These are phyloP conservation scores for Leccinum boreale DNA, from an alignment of 768 basidiomycete species.

Conservation along the genomic window DNA sequence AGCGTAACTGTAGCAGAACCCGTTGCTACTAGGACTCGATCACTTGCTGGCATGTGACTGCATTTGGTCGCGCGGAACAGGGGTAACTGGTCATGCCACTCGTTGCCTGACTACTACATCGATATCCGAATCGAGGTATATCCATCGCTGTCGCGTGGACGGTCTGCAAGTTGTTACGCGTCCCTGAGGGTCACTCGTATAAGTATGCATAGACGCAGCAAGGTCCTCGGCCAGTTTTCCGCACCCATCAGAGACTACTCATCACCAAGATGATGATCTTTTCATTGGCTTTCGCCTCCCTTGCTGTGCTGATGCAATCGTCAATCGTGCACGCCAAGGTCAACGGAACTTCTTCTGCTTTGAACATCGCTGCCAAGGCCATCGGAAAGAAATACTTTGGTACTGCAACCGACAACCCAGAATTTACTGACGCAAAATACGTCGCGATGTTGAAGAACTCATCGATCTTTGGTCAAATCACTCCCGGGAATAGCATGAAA, in stretches of 20 bases:
- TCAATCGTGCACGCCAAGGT: not conserved
- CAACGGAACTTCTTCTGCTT: not conserved
- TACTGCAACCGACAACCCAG: slow-evolving; percentile 45
- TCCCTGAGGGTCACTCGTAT: not conserved
- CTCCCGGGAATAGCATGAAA: slow-evolving; percentile 18
- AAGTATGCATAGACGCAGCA: not conserved
- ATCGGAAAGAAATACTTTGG: slow-evolving; percentile 45
- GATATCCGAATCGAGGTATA: not conserved
- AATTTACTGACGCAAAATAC: slow-evolving; percentile 35
- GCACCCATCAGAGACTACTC: not conserved
- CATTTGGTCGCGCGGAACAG: too few species aligned
- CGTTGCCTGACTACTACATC: not conserved
- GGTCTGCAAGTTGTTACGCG: not conserved
- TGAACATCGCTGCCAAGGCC: slow-evolving; percentile 37
- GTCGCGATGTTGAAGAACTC: slow-evolving; percentile 1
- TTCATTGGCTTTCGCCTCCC: not conserved
- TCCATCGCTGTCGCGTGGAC: not conserved
- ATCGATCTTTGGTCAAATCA: slow-evolving; percentile 17
- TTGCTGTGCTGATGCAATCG: slow-evolving; percentile 3
- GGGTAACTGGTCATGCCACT: not conserved
- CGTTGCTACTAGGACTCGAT: not conserved
- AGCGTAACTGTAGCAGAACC: not conserved
- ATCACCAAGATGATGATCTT: not conserved
- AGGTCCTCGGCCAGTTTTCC: not conserved
- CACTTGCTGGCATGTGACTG: too few species aligned